Base-by-base conservation (phyloP, 805 yeast genomes). In the Wickerhamomyces subpelliculosus region DNA sequence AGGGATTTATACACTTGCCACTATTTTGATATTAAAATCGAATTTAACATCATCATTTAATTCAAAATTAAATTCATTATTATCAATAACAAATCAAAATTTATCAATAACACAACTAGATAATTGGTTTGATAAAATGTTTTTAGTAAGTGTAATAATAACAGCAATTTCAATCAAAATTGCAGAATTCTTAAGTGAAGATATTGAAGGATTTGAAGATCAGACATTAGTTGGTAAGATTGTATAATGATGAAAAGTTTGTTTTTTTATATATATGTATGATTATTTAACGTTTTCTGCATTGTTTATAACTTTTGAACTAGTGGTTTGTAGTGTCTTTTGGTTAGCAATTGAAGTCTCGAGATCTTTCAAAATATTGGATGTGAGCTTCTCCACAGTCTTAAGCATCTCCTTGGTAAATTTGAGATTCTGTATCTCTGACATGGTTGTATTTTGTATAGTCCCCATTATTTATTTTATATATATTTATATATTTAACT, bases 71-170 rank as follows among this genome's bases (percentile, higher is more conserved):
- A 55, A 57, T 41, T 47, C 52, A 18, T 44, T 65, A 26, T 45
- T 65, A 23, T 57, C 23, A 14, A 30, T 57, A 36, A 45, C 52
- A 2, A 53, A 52, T 6, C 52, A 61, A 19, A 45, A 55, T 41
- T 31, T 53, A 44, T 29, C 43, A 46, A 31, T 33, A 19, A 34
- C 47, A 30, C 42, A 58, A 4, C 56, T 65, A 27, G 69, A 66
- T 39, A 49, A 54, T 22, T 66, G 71, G 71, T 66, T 65, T 43
- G 69, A 66, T 37, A 57, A 62, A 35, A 52, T 63, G 17, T 66
- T 52, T 43, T 55, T 65, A 12, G 29, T 49, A 2, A 48, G 61
- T 14, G 62, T 64, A 24, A 39, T 59, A 1, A 25, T 56, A 8
- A 60, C 70, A 1, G 43, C 48, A 1, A 28, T 45, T 3, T 44